Percentiles rank a stretch among this genome's conserved stretches.
Evolutionary conservation across 140 eudicot species (phyloP).

Genomic region (Senecio squalidus): DNA sequence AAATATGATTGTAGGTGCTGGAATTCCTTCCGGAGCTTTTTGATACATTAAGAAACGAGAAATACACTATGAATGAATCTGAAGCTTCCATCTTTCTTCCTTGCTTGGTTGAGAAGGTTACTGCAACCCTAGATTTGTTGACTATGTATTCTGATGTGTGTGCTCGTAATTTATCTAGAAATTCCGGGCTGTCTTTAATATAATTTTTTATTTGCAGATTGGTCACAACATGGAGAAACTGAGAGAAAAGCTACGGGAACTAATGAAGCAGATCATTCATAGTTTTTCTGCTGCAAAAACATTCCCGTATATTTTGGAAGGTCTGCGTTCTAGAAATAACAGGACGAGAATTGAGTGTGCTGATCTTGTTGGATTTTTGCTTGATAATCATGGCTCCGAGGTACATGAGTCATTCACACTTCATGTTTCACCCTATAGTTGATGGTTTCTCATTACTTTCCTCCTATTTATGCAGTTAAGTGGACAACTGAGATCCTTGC

Average conservation of each 20-base stretch:
- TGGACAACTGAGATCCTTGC: constrained; percentile 84
- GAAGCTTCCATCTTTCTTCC: constrained; percentile 97
- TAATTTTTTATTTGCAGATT: constrained; percentile 41
- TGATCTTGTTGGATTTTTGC: constrained; percentile 84
- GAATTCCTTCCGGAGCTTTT: constrained; percentile 94
- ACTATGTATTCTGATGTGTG: not conserved
- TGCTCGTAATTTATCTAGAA: too few species aligned
- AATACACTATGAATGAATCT: constrained; percentile 83
- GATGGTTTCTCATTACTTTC: constrained; percentile 7
- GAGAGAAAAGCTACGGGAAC: constrained; percentile 84
- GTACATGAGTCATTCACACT: constrained; percentile 23
- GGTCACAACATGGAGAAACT: constrained; percentile 98
- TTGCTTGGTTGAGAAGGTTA: constrained; percentile 94
- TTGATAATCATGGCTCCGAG: constrained; percentile 84
- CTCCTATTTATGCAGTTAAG: constrained; percentile 39
- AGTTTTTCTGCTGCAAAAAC: constrained; percentile 84
- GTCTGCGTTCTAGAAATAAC: constrained; percentile 89
- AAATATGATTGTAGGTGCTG: constrained; percentile 50
- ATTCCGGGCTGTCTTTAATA: not conserved
- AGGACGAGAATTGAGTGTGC: constrained; percentile 82
- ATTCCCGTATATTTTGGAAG: constrained; percentile 87
- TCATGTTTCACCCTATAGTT: not conserved
- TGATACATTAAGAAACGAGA: constrained; percentile 67
- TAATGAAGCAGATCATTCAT: constrained; percentile 63
- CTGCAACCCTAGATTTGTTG: not conserved